Base-by-base conservation (phyloP, 192 early-diverging fungal genomes). In the Lunasporangiospora selenospora region DNA sequence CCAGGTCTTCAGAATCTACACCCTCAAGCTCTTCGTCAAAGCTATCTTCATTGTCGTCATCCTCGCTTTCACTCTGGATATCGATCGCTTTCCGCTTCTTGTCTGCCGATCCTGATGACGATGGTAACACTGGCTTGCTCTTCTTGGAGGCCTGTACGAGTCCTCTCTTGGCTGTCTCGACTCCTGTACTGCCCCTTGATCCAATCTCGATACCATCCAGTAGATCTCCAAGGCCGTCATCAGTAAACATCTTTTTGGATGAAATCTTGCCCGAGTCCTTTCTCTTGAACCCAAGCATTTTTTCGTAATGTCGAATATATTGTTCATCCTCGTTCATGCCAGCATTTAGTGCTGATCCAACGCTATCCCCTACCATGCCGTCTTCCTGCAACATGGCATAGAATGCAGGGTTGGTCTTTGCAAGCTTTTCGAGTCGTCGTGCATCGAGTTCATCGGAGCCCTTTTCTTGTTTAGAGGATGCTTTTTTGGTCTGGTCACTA, bases 141-240 rank as follows among this genome's bases (percentile, higher is more conserved):
- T n/a, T n/a, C n/a, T n/a, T n/a, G n/a, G n/a, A n/a, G n/a, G n/a
- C n/a, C n/a, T n/a, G n/a, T n/a, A n/a, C n/a, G n/a, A n/a, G n/a
- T n/a, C n/a, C n/a, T 47, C 29, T 64, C 38, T 38, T 52, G 23
- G 56, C 23, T 21, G 46, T 24, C 38, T 36, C 29, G 6, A 39
- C 37, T 26, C 29, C 42, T 3, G 29, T 18, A 8, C 44, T 46
- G 4, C 53, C 56, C 34, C 62, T 75, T 6, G 62, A 63, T 47
- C 62, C 70, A 10, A 65, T 33, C 29, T 63, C 61, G 32, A 75
- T 75, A 16, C 76, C 71, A 33, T 79, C 82, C 33, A 84, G 31
- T n/a, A 84, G 21, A 52, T 84, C 82, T 18, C 78, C 62, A 5
- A 84, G 75, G 29, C 82, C 82, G 53, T 84, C 82, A 6, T 84